Conservation (phyloP, 2,329 filamentous ascomycete genomes). For the Ophiostoma ips region DNA sequence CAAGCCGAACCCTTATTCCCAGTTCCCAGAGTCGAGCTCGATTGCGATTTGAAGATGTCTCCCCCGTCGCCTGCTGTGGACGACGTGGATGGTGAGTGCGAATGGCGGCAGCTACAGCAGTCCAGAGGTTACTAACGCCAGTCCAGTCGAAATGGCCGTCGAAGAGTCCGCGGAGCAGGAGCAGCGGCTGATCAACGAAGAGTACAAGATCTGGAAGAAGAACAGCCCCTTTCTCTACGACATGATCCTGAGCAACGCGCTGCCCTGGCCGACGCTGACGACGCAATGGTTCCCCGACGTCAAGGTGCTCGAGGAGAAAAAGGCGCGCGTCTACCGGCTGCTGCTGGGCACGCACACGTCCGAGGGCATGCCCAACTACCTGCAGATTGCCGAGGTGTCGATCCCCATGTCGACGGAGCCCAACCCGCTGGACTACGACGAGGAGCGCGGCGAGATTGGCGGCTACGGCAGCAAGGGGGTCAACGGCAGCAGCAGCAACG, state of each 20-base stretch:
- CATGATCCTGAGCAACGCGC: conserved; percentile 85
- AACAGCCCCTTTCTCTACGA: conserved; percentile 98
- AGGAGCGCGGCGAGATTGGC: conserved; percentile 83
- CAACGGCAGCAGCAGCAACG: background rate
- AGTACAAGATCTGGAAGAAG: conserved; percentile 99
- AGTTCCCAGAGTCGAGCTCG: background rate
- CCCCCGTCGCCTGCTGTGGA: conserved; percentile 30
- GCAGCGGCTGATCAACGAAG: conserved; percentile 81
- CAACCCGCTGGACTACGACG: conserved; percentile 76
- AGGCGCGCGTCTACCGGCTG: conserved; percentile 74
- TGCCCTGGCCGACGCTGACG: conserved; percentile 95
- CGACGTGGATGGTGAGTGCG: conserved; percentile 33
- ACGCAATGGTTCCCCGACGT: conserved; percentile 97
- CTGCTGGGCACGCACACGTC: conserved; percentile 93
- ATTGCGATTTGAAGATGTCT: too few relatives aligned
- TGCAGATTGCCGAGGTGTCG: conserved; percentile 89
- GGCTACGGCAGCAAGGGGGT: conserved; percentile 58
- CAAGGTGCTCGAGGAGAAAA: conserved; percentile 74
- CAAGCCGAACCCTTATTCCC: background rate
- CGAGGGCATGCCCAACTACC: conserved; percentile 70
- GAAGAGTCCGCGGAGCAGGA: conserved; percentile 43
- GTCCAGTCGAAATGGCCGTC: conserved; percentile 17
- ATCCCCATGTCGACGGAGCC: conserved; percentile 67
- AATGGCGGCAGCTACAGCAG: background rate
- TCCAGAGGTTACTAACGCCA: background rate